phyloP scores from a whole-genome alignment of 371 early-diverging fungal genomes.

The Mortierella polycephala region DNA sequence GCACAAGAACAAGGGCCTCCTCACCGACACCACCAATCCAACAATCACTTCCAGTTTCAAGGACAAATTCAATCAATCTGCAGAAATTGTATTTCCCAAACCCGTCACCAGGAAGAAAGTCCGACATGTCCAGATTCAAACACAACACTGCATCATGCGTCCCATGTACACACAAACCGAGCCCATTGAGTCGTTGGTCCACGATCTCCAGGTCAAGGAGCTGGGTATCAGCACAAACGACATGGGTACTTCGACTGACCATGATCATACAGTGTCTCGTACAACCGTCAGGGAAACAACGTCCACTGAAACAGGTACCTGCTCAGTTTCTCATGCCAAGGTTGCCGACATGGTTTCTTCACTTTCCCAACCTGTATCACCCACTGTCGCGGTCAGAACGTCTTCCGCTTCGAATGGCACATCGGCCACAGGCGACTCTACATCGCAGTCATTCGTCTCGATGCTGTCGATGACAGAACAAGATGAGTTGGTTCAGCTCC shows the following conservation, averaged over 20 bases:
- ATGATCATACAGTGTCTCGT: conserved; percentile 5
- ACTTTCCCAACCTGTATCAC: conserved; percentile 13
- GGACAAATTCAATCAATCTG: not conserved
- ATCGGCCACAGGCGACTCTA: not conserved
- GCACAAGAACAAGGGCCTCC: conserved; percentile 11
- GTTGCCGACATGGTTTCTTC: conserved; percentile 23
- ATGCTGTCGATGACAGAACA: conserved; percentile 5
- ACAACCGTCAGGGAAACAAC: too few relatives aligned
- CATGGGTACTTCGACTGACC: conserved; percentile 20
- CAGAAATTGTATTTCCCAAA: conserved; percentile 27
- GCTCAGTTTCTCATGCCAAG: not conserved
- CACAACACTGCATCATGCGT: conserved; percentile 52
- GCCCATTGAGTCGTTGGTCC: conserved; percentile 16
- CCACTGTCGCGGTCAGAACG: conserved; percentile 2
- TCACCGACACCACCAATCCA: not conserved
- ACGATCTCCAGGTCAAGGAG: conserved; percentile 21
- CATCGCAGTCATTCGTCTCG: not conserved
- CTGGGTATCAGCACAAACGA: conserved; percentile 14
- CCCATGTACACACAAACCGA: conserved; percentile 50
- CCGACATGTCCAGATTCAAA: conserved; percentile 55
- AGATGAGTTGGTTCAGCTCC: conserved; percentile 34
- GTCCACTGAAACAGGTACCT: too few relatives aligned
- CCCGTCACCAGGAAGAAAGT: conserved; percentile 39
- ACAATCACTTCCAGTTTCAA: not conserved
- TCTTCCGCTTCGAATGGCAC: conserved; percentile 5